Evolutionary conservation across 805 yeast species (phyloP).

Genomic region (Wickerhamia fluorescens): DNA sequence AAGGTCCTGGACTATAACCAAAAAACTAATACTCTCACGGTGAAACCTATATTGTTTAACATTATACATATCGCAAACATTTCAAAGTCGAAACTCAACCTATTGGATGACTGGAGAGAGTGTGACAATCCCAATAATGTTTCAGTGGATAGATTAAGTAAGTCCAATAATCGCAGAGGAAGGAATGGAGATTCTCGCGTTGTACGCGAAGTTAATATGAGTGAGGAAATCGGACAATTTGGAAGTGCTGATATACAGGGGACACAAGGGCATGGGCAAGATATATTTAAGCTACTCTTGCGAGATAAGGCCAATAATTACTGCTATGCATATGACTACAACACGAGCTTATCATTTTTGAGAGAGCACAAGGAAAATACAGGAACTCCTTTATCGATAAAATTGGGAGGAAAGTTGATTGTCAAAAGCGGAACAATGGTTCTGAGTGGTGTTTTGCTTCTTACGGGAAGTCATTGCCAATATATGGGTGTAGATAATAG

Average conservation of each 20-base stretch:
- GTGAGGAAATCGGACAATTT: constrained; percentile 18
- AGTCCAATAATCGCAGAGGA: too few relatives aligned
- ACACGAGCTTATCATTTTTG: constrained; percentile 45
- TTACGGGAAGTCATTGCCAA: constrained; percentile 23
- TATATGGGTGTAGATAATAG: constrained; percentile 25
- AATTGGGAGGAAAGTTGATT: constrained; percentile 50
- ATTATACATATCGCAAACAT: constrained; percentile 51
- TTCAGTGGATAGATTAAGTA: constrained; percentile 47
- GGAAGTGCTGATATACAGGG: too few relatives aligned
- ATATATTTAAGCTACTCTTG: constrained; percentile 47
- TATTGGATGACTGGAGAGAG: constrained; percentile 48
- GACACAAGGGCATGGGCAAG: too few relatives aligned
- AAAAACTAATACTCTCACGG: background rate
- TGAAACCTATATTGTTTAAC: constrained; percentile 37
- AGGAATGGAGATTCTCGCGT: constrained; percentile 22
- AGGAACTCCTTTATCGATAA: constrained; percentile 31
- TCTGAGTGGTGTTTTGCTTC: constrained; percentile 39
- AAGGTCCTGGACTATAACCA: too few relatives aligned
- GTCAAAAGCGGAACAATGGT: constrained; percentile 42
- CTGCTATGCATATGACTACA: constrained; percentile 50
- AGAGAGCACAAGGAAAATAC: constrained; percentile 12
- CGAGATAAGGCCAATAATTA: constrained; percentile 47
- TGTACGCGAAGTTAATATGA: constrained; percentile 45
- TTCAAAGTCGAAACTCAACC: constrained; percentile 42
- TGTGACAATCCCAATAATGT: constrained; percentile 52